These are phyloP conservation scores for Mortierella polycephala DNA, from an alignment of 371 early-diverging fungal species.

Conservation along the genomic window DNA sequence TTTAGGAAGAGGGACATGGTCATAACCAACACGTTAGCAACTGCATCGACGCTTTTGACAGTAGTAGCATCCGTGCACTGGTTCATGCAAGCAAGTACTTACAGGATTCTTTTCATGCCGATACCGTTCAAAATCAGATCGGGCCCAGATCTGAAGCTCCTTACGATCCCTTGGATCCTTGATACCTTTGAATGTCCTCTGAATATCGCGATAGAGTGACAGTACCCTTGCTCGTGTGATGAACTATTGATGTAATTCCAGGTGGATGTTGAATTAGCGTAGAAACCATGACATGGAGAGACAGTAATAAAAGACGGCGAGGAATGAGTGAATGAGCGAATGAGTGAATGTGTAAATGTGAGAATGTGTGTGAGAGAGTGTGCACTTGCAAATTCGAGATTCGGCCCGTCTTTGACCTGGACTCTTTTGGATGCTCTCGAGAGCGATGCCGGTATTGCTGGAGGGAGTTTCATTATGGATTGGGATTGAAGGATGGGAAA, in stretches of 20 bases:
- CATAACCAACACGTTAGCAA: neutral
- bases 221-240: slow-evolving; percentile 64
- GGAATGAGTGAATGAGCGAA: neutral
- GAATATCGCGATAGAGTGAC: slow-evolving; percentile 69
- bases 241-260: slow-evolving; percentile 57
- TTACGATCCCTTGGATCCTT: slow-evolving; percentile 62
- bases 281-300: too few relatives aligned
- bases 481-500: neutral
- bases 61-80: neutral
- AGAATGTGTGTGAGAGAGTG: neutral
- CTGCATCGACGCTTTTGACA: neutral
- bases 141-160: slow-evolving; percentile 67
- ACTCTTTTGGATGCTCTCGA: slow-evolving; percentile 23
- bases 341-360: neutral
- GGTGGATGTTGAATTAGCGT: neutral
- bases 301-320: neutral
- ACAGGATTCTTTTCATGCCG: slow-evolving; percentile 66
- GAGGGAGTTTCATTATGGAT: slow-evolving; percentile 28
- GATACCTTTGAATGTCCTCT: slow-evolving; percentile 63
- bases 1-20: neutral
- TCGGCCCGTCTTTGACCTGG: slow-evolving; percentile 38
- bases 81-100: slow-evolving; percentile 18
- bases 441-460: slow-evolving; percentile 41
- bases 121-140: slow-evolving; percentile 72
- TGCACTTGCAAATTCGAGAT: slow-evolving; percentile 45